Evolutionary conservation across 2,329 filamentous ascomycete species (phyloP).

Genomic region (Colletotrichum costaricense): DNA sequence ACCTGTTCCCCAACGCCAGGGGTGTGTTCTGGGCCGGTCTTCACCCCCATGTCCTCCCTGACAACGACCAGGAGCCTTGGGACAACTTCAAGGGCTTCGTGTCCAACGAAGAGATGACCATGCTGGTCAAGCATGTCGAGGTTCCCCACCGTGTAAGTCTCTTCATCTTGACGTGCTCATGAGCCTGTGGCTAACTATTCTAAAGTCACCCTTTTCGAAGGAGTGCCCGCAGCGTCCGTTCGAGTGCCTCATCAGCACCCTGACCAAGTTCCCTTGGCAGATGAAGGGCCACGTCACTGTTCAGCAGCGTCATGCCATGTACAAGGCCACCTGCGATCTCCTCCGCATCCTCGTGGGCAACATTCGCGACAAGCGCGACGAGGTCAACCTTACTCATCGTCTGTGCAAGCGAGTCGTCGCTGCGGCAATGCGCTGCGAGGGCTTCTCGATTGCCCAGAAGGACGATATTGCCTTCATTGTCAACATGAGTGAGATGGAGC

Average conservation of each 20-base stretch:
- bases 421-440: constrained; percentile 67
- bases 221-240: constrained; percentile 73
- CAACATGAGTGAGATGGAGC: constrained; percentile 48
- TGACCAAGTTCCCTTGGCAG: constrained; percentile 73
- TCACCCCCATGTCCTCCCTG: constrained; percentile 52
- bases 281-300: constrained; percentile 67
- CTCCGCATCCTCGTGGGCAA: constrained; percentile 42
- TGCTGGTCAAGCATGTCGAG: constrained; percentile 73
- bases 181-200: background rate
- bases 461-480: constrained; percentile 64
- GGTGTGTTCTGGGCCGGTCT: constrained; percentile 67
- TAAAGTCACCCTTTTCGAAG: constrained; percentile 69
- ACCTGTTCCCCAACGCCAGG: constrained; percentile 69
- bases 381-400: constrained; percentile 60
- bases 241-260: constrained; percentile 73
- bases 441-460: constrained; percentile 72
- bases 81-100: constrained; percentile 70
- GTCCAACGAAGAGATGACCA: constrained; percentile 70
- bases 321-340: constrained; percentile 61
- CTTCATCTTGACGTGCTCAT: background rate
- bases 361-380: constrained; percentile 47
- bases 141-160: constrained; percentile 68
- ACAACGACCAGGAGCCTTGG: constrained; percentile 55
- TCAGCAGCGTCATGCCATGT: constrained; percentile 65
- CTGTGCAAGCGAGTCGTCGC: constrained; percentile 64